Conservation (phyloP, 2,329 filamentous ascomycete species). For the Colletotrichum agaves region DNA sequence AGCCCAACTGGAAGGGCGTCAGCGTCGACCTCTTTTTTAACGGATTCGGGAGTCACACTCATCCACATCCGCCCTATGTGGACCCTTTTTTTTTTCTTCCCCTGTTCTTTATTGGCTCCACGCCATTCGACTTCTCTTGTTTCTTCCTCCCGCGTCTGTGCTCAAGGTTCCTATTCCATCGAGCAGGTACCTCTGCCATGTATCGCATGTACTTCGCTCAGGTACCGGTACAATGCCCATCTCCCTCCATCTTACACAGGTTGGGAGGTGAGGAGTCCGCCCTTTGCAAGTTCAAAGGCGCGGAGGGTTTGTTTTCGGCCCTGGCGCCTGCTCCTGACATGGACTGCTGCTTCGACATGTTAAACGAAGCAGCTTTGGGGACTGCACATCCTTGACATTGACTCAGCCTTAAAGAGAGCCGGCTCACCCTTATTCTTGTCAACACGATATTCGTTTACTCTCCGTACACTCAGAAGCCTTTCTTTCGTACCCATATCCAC, state of each 20-base stretch:
- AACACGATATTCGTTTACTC: background rate
- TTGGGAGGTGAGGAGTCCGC: conserved; percentile 25
- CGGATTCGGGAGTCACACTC: background rate
- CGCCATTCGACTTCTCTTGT: conserved; percentile 3
- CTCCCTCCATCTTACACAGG: conserved; percentile 27
- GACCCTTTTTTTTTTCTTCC: background rate
- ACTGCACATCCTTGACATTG: conserved; percentile 23
- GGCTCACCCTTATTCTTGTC: conserved; percentile 26
- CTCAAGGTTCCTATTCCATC: background rate
- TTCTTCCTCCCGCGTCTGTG: conserved; percentile 4
- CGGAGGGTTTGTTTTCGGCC: conserved; percentile 22
- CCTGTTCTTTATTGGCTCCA: background rate
- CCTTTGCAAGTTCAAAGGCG: conserved; percentile 30
- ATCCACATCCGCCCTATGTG: conserved; percentile 3
- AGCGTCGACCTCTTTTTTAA: background rate
- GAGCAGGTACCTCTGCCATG: conserved; percentile 10
- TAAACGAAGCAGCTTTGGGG: conserved; percentile 15
- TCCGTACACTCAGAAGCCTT: conserved; percentile 16
- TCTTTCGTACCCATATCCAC: conserved; percentile 1
- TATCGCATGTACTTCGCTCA: conserved; percentile 26
- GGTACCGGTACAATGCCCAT: conserved; percentile 37
- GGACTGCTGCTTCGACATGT: conserved; percentile 19
- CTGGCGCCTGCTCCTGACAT: conserved; percentile 22
- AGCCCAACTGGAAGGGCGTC: conserved; percentile 30
- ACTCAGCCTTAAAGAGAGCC: conserved; percentile 33